Percentiles rank a stretch among this genome's conserved stretches.
phyloP scores from a whole-genome alignment of 2,329 filamentous ascomycete genomes.

The Fusarium humuli region DNA sequence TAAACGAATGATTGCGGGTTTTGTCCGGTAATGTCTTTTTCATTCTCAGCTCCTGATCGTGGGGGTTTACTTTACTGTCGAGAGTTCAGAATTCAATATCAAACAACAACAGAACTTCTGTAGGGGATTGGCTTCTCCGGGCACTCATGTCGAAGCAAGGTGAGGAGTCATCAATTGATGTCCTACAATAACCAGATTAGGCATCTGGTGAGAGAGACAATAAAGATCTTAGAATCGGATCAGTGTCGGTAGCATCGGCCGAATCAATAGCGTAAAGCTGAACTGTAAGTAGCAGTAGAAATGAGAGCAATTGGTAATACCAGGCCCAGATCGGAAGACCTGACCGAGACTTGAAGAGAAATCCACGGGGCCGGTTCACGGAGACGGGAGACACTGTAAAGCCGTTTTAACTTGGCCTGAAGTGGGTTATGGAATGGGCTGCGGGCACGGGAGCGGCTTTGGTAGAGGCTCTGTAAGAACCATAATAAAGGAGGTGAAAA shows the following conservation, averaged over 20 bases:
- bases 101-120: background rate
- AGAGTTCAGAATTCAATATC: background rate
- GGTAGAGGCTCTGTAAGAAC: background rate
- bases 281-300: conserved; percentile 1
- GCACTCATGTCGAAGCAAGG: background rate
- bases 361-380: conserved; percentile 1
- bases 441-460: conserved; percentile 8
- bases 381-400: background rate
- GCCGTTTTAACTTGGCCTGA: background rate
- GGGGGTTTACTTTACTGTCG: background rate
- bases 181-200: background rate
- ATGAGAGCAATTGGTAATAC: conserved; percentile 2
- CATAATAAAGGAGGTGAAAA: conserved; percentile 14
- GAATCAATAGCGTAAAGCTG: background rate
- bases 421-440: background rate
- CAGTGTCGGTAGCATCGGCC: background rate
- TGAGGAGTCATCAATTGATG: background rate
- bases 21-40: background rate
- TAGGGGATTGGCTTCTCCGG: background rate
- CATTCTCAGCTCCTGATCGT: background rate
- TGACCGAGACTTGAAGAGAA: background rate
- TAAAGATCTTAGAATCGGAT: background rate
- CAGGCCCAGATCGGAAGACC: background rate
- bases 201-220: background rate
- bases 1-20: conserved; percentile 19